Conservation (phyloP, 805 yeast genomes). For the Candida vartiovaarae region DNA sequence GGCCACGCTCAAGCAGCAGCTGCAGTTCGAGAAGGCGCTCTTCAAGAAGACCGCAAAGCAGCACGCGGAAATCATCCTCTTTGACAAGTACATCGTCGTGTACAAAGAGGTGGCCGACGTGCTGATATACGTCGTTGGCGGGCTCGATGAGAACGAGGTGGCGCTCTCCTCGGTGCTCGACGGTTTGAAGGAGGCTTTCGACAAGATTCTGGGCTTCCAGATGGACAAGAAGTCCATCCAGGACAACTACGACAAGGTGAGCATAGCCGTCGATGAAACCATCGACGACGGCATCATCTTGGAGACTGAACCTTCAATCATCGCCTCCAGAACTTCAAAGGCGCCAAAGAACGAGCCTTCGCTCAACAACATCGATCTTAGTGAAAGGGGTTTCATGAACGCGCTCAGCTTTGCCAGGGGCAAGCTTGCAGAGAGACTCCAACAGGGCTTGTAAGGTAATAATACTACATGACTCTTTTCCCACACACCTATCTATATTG, state of each 20-base stretch:
- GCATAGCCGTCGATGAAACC: constrained; percentile 85
- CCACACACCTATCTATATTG: background rate
- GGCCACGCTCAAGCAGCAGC: constrained; percentile 51
- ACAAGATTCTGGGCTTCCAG: constrained; percentile 56
- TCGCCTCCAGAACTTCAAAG: constrained; percentile 86
- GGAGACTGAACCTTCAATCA: constrained; percentile 81
- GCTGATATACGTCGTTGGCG: constrained; percentile 63
- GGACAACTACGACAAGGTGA: constrained; percentile 79
- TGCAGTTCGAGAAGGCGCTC: constrained; percentile 65
- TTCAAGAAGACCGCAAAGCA: constrained; percentile 74
- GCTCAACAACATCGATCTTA: constrained; percentile 53
- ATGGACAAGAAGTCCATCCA: constrained; percentile 73
- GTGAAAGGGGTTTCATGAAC: constrained; percentile 71
- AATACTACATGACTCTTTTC: background rate
- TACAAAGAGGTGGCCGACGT: constrained; percentile 82
- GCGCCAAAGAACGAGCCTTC: constrained; percentile 69
- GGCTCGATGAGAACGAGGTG: constrained; percentile 78
- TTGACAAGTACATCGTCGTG: constrained; percentile 73
- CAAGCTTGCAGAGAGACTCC: constrained; percentile 48
- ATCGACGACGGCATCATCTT: constrained; percentile 90
- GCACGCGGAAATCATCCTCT: constrained; percentile 72
- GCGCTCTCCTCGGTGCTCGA: constrained; percentile 67
- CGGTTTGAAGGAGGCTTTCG: constrained; percentile 78
- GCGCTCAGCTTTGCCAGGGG: constrained; percentile 87
- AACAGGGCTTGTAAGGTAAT: constrained; percentile 30